Evolutionary conservation across 352 stramenopile genomes (phyloP), one percentile per base, ranked within the genome.

Genomic region (Aphanomyces invadans): DNA sequence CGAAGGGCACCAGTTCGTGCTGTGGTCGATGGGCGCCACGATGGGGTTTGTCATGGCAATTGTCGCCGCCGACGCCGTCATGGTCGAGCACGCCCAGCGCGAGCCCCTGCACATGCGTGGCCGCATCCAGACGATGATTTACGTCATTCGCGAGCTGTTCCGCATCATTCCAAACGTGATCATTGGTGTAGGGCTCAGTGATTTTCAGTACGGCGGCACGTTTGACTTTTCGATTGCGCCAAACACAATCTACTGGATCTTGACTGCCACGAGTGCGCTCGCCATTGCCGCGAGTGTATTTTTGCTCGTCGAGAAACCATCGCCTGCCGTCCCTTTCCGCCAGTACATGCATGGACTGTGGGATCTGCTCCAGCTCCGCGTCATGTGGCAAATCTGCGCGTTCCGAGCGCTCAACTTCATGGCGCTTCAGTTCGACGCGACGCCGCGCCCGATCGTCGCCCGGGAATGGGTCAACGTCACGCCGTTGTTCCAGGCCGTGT

Each of bases 21-120:
- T 89, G 42, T 76, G 74, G 17, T 88, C 87, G 77, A 89, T 86
- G 79, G 69, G 87, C 33, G 75, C 79, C 15, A 70, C 82, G 0
- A 84, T 89, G 56, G 80, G 82, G 19, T 90, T 78, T 66, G 62
- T 90, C 15, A 49, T 88, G 32, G 69, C 74, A 1, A 77, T 87
- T 33, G 78, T 88, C 3, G 72, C 80, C 2, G 72, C 79, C 2
- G 82, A 90, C 33, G 79, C 75, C 4, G 71, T 88, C 56, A 87
- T 88, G 77, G 79, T 89, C 51, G 77, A 89, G 45, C 76, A 88
- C 36, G 80, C 82, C 31, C 82, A 89, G 65, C 75, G 84, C 39
- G 80, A 90, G 46, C 80, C 78, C 0, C 44, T 74, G 0, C 72
- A 73, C 19, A 79, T 71, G 19, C 74, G 82, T n/a, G 80, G 80